Evolutionary conservation across 2,329 filamentous ascomycete species (phyloP), one percentile per base, ranked within the genome.

Genomic region (Lachnellula suecica): DNA sequence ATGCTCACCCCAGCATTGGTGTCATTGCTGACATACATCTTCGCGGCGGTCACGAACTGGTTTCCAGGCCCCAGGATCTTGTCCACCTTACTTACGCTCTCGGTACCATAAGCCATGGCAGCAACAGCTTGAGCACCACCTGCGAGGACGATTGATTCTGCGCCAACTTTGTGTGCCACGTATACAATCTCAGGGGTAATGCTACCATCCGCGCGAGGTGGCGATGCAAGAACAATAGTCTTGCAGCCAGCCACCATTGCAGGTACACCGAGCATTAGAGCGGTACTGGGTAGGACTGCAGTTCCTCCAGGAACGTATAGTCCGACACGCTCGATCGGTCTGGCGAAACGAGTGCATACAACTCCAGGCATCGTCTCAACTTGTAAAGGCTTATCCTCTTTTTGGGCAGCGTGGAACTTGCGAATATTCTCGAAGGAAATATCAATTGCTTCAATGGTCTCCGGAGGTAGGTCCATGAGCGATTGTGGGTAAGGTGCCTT

Each of bases 341-440:
- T 82, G 11, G 86, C 85, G 74, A 99, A 97, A 53, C 94, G 90
- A 58, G 90, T 95, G 76, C 94, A 99, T 24, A 94, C 79, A 3
- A 99, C 91, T 27, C 94, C 94, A 0, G 94, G 94, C 94, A 99
- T 99, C 1, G 94, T 99, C 76, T 97, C 93, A 7, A 99, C 90
- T 51, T 85, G 73, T 6, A 99, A 78, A 2, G 90, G 80, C 70
- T 91, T 88, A 23, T 89, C 83, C 60, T 96, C 90, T 66, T 87
- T 87, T 66, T 99, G 94, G 0, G 93, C 93, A 13, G 88, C 83
- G 74, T 99, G 94, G 78, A 99, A 99, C 64, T 87, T 90, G 63
- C 84, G 81, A 64, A 99, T 99, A 68, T 99, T 99, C 65, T 96
- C 89, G 65, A 88, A 97, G 0, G 91, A 96, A 31, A 89, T 73